A percentile compares a stretch with the other conserved stretches of the same genome.
Conservation (phyloP, 352 stramenopile genomes). For the Globisporangium cederbergense region DNA sequence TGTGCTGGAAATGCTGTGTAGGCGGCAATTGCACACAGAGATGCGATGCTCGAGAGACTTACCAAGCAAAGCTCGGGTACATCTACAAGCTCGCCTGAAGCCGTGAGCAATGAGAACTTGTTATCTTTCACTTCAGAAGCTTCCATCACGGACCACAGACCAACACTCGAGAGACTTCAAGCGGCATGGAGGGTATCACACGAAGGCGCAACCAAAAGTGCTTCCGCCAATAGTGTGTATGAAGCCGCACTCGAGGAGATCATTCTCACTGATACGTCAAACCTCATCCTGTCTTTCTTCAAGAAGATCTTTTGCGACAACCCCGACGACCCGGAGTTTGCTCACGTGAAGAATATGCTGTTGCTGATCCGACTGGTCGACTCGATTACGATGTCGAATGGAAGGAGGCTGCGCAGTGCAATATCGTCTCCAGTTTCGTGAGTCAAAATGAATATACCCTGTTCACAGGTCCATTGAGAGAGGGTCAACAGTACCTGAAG, state of each 20-base stretch:
- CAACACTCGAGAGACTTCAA: constrained; percentile 26
- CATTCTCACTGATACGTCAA: constrained; percentile 53
- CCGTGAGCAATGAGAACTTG: neutral
- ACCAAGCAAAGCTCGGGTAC: constrained; percentile 16
- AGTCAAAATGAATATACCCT: neutral
- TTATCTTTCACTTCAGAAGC: neutral
- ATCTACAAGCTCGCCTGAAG: neutral
- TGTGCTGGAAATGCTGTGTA: constrained; percentile 6
- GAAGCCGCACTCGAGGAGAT: constrained; percentile 33
- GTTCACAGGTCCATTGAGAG: too few relatives aligned
- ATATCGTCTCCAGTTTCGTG: neutral
- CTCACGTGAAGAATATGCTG: constrained; percentile 36
- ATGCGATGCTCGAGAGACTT: constrained; percentile 40
- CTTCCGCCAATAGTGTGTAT: constrained; percentile 17
- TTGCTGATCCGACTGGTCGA: constrained; percentile 45
- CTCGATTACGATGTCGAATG: constrained; percentile 30
- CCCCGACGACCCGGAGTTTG: constrained; percentile 20
- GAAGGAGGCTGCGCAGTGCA: constrained; percentile 16
- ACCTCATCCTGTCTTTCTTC: constrained; percentile 46
- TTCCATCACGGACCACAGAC: constrained; percentile 3
- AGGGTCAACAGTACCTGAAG: neutral
- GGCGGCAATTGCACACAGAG: constrained; percentile 30
- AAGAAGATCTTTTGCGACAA: constrained; percentile 42
- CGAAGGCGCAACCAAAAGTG: neutral
- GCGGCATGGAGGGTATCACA: constrained; percentile 18